Conservation (phyloP, 805 yeast species). For the Lachancea mirantina region DNA sequence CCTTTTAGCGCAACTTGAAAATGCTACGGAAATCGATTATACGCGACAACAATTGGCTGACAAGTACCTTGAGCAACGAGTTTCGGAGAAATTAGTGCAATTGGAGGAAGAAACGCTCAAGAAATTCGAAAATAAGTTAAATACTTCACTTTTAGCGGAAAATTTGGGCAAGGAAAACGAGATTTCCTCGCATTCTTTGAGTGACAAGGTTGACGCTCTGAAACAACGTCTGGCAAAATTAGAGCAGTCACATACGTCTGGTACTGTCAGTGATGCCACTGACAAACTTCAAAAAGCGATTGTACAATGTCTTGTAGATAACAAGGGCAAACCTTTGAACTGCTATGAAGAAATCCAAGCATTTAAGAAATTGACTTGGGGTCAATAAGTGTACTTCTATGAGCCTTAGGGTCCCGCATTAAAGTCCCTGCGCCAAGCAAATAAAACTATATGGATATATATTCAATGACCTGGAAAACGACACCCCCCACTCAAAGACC, state of each 20-base stretch:
- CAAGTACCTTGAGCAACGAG: constrained; percentile 58
- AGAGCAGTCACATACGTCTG: constrained; percentile 22
- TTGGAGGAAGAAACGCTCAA: constrained; percentile 47
- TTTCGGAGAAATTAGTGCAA: constrained; percentile 47
- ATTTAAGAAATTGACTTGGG: constrained; percentile 53
- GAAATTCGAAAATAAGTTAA: constrained; percentile 45
- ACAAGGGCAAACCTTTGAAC: constrained; percentile 59
- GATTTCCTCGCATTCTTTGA: constrained; percentile 28
- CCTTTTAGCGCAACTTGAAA: constrained; percentile 55
- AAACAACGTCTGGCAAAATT: constrained; percentile 33
- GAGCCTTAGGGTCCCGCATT: not conserved
- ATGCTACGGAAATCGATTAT: constrained; percentile 58
- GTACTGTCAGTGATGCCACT: constrained; percentile 20
- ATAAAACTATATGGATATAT: constrained; percentile 2
- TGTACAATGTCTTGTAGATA: constrained; percentile 49
- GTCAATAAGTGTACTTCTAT: constrained; percentile 29
- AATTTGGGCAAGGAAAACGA: constrained; percentile 21
- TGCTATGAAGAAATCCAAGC: constrained; percentile 76
- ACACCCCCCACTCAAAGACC: constrained; percentile 40
- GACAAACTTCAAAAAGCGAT: constrained; percentile 42
- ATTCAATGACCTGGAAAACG: no score
- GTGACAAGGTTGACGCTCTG: constrained; percentile 39
- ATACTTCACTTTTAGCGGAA: constrained; percentile 33
- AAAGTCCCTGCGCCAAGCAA: constrained; percentile 2
- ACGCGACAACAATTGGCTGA: constrained; percentile 65